phyloP scores from a whole-genome alignment of 2,329 filamentous ascomycete species.

The Immersiporthe knoxdaviesiana region DNA sequence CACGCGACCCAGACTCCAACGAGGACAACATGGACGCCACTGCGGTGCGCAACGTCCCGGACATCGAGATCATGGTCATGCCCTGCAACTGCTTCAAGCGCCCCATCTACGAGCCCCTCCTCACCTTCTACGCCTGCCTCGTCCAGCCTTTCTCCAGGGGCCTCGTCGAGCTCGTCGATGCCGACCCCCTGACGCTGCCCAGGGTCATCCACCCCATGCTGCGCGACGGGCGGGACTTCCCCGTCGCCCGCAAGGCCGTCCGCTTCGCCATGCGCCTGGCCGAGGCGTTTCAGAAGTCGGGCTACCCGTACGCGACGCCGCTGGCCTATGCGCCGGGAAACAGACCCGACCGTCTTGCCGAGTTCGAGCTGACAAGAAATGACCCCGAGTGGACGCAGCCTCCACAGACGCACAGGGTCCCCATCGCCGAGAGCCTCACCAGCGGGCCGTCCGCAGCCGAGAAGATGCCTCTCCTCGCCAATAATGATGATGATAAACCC shows the following conservation, averaged over 20 bases:
- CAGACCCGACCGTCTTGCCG: conserved; percentile 19
- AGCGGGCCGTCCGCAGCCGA: not conserved
- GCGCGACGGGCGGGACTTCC: conserved; percentile 37
- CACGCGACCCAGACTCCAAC: not conserved
- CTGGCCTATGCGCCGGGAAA: conserved; percentile 36
- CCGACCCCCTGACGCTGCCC: conserved; percentile 33
- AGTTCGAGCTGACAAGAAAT: conserved; percentile 9
- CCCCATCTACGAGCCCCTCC: conserved; percentile 34
- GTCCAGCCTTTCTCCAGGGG: conserved; percentile 39
- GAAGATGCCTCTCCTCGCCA: not conserved
- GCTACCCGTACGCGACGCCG: conserved; percentile 35
- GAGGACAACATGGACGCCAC: conserved; percentile 9
- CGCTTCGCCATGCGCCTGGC: conserved; percentile 40
- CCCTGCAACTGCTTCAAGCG: conserved; percentile 40
- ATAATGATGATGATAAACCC: not conserved
- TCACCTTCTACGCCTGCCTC: conserved; percentile 36
- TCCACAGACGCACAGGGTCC: not conserved
- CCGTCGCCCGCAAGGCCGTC: conserved; percentile 33
- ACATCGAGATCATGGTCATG: conserved; percentile 43
- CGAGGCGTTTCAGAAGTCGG: conserved; percentile 35
- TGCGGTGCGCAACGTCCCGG: conserved; percentile 35
- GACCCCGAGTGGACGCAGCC: not conserved
- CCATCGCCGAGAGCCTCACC: not conserved
- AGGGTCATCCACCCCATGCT: conserved; percentile 39
- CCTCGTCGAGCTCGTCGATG: conserved; percentile 35